phyloP scores from a whole-genome alignment of 202 grass and related monocot species.

The Setaria viridis region DNA sequence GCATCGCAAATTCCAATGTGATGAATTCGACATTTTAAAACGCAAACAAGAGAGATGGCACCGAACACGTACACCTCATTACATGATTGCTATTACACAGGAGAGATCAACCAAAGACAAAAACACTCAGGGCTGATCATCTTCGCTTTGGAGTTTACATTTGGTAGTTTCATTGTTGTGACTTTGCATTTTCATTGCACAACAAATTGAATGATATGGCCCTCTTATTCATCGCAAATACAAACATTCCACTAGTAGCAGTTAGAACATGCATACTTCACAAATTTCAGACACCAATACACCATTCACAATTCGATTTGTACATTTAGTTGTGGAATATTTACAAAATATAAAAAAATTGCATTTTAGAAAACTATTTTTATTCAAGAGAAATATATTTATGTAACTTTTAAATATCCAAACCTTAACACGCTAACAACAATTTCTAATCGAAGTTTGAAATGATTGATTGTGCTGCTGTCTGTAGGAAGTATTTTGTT shows the following conservation, averaged over 20 bases:
- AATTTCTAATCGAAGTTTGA: not conserved
- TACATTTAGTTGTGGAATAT: not conserved
- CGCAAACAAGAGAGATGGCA: too few species aligned
- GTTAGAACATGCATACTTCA: too few species aligned
- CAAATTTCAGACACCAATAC: not conserved
- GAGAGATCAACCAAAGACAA: too few species aligned
- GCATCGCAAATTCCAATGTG: too few species aligned
- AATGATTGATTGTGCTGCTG: not conserved
- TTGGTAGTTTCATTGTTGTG: not conserved
- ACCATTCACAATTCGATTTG: too few species aligned
- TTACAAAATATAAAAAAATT: not conserved
- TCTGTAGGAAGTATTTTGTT: not conserved
- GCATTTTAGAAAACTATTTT: not conserved
- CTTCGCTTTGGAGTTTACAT: not conserved
- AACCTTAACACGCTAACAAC: not conserved
- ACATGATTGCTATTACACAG: too few species aligned
- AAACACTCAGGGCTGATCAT: too few species aligned
- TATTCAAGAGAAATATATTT: not conserved
- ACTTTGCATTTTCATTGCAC: not conserved
- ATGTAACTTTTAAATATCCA: not conserved
- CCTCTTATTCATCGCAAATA: not conserved
- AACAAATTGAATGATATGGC: not conserved
- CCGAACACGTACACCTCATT: too few species aligned
- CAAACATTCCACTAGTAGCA: not conserved
- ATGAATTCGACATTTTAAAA: too few species aligned